Base-by-base conservation (phyloP, 805 yeast genomes). In the Pichia deserticola region DNA sequence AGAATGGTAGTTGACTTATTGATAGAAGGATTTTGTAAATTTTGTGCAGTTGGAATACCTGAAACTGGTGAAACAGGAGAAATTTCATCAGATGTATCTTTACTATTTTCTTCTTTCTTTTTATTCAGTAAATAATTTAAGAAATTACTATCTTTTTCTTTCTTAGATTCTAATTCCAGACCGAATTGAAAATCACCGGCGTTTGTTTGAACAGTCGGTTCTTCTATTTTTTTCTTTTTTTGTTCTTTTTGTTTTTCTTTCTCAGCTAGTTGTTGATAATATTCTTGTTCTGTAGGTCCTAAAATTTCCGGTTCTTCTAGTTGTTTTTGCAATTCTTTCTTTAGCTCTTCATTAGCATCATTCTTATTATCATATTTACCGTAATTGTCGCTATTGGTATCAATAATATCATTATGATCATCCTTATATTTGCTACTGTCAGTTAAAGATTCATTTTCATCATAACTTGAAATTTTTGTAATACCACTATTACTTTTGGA, bases 71-170 rank as follows among this genome's bases (percentile, higher is more conserved):
- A 20, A 20, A 20, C 20, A 20, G 20, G 20, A 20, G 20, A 20
- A 20, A 20, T 20, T 20, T 20, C 20, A 20, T 20, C 20, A 20
- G 20, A 20, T 20, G 20, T 3, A 20, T 20, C 20, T 20, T 20
- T 20, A 20, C 3, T 20, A 20, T 20, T 20, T 20, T 20, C 20
- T 20, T 20, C 20, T 20, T 20, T 20, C 20, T 20, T 20, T 3
- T 44, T 48, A 11, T 47, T 46, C 29, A 59, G 35, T 27, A 60
- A 47, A 11, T 55, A 50, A 38, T 48, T 56, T 36, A 61, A 60
- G 45, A 61, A 61, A 29, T 51, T 55, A n/a, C 49, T 49, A 37
- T 61, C 60, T n/a, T 49, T 33, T 11, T 57, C 57, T 27, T 57
- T 60, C 38, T 42, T 57, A 5, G 54, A 42, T 10, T 56, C 53